phyloP scores from a whole-genome alignment of 495 filamentous ascomycete species.

The Tuber brumale region DNA sequence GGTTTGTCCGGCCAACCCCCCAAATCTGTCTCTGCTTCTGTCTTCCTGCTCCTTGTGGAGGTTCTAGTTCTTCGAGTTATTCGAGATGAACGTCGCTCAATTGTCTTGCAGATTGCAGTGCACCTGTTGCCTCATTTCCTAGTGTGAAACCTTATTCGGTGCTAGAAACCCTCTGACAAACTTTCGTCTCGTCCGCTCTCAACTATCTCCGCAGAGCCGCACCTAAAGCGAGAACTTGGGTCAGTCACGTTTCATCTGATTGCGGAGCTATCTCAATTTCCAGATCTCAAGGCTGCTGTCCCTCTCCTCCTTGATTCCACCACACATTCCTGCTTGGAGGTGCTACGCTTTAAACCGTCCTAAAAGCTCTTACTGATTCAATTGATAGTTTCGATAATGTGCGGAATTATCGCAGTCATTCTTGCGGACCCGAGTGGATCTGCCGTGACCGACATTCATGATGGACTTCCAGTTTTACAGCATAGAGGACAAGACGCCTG shows the following conservation, averaged over 20 bases:
- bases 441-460: conserved; percentile 76
- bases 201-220: background rate
- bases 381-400: conserved; percentile 53
- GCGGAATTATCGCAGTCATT: conserved; percentile 78
- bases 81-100: background rate
- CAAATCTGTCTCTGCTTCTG: background rate
- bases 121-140: background rate
- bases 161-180: background rate
- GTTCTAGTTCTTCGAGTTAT: background rate
- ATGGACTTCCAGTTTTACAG: conserved; percentile 82
- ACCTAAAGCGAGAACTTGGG: background rate
- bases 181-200: background rate
- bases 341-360: background rate
- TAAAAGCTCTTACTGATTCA: background rate
- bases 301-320: background rate
- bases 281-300: background rate
- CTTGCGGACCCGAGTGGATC: conserved; percentile 55
- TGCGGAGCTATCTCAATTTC: background rate
- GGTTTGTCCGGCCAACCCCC: background rate
- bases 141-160: background rate
- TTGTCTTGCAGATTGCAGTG: background rate
- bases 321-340: background rate
- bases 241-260: background rate
- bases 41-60: background rate
- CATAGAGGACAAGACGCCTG: conserved; percentile 87